Conservation (phyloP, 176 grass and related monocot species). For the Zizania latifolia region DNA sequence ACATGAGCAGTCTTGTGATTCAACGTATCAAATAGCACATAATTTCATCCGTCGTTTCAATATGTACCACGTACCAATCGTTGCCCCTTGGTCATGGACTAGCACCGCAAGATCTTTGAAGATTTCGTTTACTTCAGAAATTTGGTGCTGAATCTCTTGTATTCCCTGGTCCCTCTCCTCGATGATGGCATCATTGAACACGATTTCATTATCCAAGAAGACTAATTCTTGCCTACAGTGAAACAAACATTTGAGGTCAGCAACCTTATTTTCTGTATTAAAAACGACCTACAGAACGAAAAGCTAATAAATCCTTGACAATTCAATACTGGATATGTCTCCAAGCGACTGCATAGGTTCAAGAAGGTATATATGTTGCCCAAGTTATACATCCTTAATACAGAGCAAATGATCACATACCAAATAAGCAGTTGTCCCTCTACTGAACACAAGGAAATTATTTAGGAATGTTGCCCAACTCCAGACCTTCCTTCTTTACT, state of each 20-base stretch:
- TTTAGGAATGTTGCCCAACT: too few relatives aligned
- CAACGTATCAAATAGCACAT: background rate
- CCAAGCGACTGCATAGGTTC: background rate
- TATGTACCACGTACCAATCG: constrained; percentile 48
- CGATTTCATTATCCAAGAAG: constrained; percentile 81
- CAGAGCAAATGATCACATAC: background rate
- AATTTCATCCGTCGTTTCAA: background rate
- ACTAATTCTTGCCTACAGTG: constrained; percentile 64
- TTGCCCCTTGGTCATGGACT: constrained; percentile 82
- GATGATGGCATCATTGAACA: constrained; percentile 85
- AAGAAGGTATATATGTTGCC: background rate
- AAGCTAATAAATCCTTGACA: background rate
- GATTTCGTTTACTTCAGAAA: constrained; percentile 86
- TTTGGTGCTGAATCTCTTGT: constrained; percentile 88
- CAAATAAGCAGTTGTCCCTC: too few relatives aligned
- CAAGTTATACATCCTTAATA: background rate
- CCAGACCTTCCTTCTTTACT: too few relatives aligned
- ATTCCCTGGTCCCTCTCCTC: constrained; percentile 95
- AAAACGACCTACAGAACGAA: background rate
- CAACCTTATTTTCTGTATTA: background rate
- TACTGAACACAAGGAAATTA: too few relatives aligned
- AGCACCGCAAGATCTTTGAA: constrained; percentile 96
- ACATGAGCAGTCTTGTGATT: background rate
- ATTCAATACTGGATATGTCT: background rate
- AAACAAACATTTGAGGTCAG: background rate